Base-by-base conservation (phyloP, 257 asterid genomes). In the Solanum verrucosum region DNA sequence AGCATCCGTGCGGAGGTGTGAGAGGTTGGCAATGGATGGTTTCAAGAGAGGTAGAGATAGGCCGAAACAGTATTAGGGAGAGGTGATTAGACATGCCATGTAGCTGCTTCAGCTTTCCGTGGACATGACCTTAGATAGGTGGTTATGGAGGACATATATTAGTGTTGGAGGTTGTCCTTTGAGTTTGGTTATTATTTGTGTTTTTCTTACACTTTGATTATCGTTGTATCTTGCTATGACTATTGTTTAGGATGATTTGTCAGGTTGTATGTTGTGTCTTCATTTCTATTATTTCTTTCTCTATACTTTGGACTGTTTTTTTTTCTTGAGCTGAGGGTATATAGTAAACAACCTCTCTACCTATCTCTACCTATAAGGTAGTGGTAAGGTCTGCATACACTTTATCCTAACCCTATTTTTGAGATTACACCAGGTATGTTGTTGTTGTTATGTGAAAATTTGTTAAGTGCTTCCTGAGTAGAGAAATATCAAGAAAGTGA, bases 401-500 rank as follows among this genome's bases (percentile, higher is more conserved):
- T 27, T 1, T 27, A 27, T 1, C 29, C 6, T 60, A 8, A 60
- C 27, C 68, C 27, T 21, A 60, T 27, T 11, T 11, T 0, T 11
- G 31, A 6, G 33, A 65, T 65, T 63, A 63, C 31, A 63, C 71
- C 0, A 1, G 33, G 33, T 63, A 63, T 63, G 71, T 63, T 63
- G 71, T 59, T 59, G 67, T 59, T 59, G 68, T 59, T 21, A 38
- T 38, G n/a, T 78, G 65, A 78, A 78, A 78, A 78, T 27, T 42
- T 25, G 4, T 42, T 25, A 40, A 59, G 27, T 59, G 65, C 65
- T 56, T 56, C 65, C 10, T 20, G 98, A 88, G 86, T 90, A 25
- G 90, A 92, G 84, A 87, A 90, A 40, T 87, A 88, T 90, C 89
- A 86, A 86, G 94, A 89, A 88, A 89, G 88, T 75, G 91, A 88